These are phyloP conservation scores for Epichloe uncinata DNA, from an alignment of 2,329 filamentous ascomycete species.

Conservation along the genomic window DNA sequence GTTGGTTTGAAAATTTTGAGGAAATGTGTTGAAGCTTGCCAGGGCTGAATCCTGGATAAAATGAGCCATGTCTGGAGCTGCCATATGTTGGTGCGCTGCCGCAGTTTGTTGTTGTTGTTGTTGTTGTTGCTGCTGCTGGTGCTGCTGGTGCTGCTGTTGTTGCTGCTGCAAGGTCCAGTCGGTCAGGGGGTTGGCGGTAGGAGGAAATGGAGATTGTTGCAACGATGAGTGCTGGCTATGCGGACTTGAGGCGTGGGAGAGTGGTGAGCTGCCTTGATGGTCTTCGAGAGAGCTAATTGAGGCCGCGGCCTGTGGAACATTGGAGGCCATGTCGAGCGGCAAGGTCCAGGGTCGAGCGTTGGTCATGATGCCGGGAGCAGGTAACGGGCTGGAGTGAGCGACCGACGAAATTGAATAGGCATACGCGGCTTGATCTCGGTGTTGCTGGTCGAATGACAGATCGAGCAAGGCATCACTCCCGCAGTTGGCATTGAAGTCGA, in stretches of 20 bases:
- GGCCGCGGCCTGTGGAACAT: conserved; percentile 29
- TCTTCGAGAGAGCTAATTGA: conserved; percentile 37
- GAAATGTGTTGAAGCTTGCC: conserved; percentile 41
- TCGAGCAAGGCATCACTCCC: conserved; percentile 47
- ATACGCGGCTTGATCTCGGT: conserved; percentile 38
- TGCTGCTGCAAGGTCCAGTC: conserved; percentile 50
- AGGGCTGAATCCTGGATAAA: conserved; percentile 46
- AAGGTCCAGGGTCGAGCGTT: conserved; percentile 33
- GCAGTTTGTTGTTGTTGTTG: conserved; percentile 28
- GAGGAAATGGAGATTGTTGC: conserved; percentile 42
- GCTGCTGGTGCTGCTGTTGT: no score
- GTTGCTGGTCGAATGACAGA: conserved; percentile 45
- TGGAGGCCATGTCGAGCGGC: conserved; percentile 37
- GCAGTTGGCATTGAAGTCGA: conserved; percentile 45
- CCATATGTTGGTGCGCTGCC: conserved; percentile 24
- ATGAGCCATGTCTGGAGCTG: conserved; percentile 33
- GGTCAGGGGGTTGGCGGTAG: conserved; percentile 37
- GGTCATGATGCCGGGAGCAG: conserved; percentile 22
- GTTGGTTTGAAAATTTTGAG: conserved; percentile 38
- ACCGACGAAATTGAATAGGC: conserved; percentile 11
- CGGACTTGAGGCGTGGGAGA: conserved; percentile 38
- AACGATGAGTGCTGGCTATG: conserved; percentile 35
- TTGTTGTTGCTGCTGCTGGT: conserved; percentile 26
- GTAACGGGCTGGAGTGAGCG: conserved; percentile 19
- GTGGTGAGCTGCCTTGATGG: conserved; percentile 32